phyloP scores from a whole-genome alignment of 2,329 filamentous ascomycete genomes.

The Beauveria rudraprayagi region DNA sequence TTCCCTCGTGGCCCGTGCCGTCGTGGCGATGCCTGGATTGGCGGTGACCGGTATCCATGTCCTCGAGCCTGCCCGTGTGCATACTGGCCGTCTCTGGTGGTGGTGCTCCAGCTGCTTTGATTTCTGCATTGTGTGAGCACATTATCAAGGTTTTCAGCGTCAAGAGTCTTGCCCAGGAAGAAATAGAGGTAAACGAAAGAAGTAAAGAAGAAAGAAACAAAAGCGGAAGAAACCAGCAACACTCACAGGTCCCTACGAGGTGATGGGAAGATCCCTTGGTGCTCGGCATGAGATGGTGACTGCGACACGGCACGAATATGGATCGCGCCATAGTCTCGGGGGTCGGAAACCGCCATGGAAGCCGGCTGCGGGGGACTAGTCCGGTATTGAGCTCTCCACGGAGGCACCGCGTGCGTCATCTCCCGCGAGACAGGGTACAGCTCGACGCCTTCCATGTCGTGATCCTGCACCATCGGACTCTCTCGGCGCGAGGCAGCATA shows the following conservation, averaged over 20 bases:
- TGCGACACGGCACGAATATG: constrained; percentile 2
- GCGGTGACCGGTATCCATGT: constrained; percentile 5
- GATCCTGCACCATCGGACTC: constrained; percentile 3
- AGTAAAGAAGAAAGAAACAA: background rate
- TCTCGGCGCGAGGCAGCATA: background rate
- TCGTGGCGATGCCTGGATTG: constrained; percentile 5
- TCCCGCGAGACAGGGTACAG: background rate
- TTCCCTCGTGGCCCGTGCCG: constrained; percentile 2
- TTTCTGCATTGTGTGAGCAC: constrained; percentile 8
- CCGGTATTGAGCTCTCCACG: background rate
- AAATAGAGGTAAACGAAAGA: background rate
- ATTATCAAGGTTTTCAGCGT: background rate
- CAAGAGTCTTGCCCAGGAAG: background rate
- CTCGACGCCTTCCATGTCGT: constrained; percentile 7
- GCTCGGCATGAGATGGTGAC: background rate
- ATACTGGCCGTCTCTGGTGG: background rate
- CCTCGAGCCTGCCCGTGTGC: background rate
- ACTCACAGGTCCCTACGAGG: constrained; percentile 11
- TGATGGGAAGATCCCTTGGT: constrained; percentile 2
- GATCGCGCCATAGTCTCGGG: background rate
- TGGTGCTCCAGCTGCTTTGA: background rate
- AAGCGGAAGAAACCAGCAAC: constrained; percentile 1
- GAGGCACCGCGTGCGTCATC: background rate
- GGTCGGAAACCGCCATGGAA: background rate
- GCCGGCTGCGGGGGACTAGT: background rate